phyloP scores from a whole-genome alignment of 306 rosid species.

The Cicer bijugum region DNA sequence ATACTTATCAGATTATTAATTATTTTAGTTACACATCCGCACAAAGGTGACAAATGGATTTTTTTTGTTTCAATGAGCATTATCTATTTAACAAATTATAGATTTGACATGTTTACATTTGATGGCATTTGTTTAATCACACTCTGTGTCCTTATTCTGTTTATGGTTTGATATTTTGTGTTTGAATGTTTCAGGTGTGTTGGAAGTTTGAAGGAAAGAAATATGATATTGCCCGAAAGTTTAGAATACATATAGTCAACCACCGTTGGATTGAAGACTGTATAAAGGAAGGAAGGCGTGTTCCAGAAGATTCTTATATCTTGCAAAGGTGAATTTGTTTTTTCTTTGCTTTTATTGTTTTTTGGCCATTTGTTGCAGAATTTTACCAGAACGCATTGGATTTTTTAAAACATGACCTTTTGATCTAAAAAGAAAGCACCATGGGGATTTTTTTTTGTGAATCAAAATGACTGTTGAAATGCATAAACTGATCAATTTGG shows the following conservation, averaged over 20 bases:
- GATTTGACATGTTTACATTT: background rate
- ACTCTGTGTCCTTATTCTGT: background rate
- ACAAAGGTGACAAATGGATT: background rate
- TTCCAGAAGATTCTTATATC: slow-evolving; percentile 68
- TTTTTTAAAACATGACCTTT: slow-evolving; percentile 7
- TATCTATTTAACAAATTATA: background rate
- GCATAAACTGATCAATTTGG: slow-evolving; percentile 17
- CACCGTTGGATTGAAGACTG: slow-evolving; percentile 93
- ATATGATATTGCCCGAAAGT: slow-evolving; percentile 63
- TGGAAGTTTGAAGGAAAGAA: slow-evolving; percentile 76
- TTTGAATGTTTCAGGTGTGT: slow-evolving; percentile 62
- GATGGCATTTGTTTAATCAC: background rate
- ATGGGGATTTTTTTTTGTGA: background rate
- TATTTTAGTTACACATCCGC: background rate
- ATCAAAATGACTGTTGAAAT: slow-evolving; percentile 14
- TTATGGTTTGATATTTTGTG: background rate
- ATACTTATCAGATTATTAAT: background rate
- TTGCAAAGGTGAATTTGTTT: slow-evolving; percentile 58
- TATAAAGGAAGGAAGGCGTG: slow-evolving; percentile 68
- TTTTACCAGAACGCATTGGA: slow-evolving; percentile 1
- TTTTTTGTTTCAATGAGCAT: background rate
- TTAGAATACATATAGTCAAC: slow-evolving; percentile 57
- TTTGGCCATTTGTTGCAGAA: background rate
- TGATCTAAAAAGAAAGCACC: slow-evolving; percentile 13
- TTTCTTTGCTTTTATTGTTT: background rate